phyloP scores from a whole-genome alignment of 1,284 basidiomycete species.

The Termitomyces sp. region DNA sequence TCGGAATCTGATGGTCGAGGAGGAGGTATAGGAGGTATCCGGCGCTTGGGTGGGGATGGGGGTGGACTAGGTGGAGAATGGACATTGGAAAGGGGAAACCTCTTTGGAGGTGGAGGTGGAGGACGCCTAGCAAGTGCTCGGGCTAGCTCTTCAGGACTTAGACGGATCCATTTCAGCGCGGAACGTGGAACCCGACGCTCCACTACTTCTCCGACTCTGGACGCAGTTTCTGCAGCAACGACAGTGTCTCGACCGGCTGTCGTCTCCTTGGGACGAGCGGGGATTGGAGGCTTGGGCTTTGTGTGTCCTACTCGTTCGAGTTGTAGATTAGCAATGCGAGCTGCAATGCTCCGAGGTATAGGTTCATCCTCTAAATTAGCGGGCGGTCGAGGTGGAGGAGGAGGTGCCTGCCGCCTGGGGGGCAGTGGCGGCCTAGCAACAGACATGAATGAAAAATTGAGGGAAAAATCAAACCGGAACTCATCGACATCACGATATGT shows the following conservation, averaged over 20 bases:
- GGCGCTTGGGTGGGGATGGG: conserved; percentile 18
- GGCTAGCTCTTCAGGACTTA: conserved; percentile 21
- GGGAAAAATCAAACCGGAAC: background rate
- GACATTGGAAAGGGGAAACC: background rate
- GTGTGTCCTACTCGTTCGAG: conserved; percentile 17
- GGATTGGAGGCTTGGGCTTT: conserved; percentile 15
- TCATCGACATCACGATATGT: background rate
- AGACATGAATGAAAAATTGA: conserved; percentile 10
- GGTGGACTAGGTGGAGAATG: conserved; percentile 7
- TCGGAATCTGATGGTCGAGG: conserved; percentile 26
- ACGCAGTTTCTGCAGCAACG: background rate
- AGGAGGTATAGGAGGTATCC: conserved; percentile 28
- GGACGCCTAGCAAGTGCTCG: conserved; percentile 29
- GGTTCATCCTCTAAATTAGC: conserved; percentile 6
- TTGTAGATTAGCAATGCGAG: conserved; percentile 28
- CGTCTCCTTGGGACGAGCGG: conserved; percentile 10
- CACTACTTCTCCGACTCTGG: background rate
- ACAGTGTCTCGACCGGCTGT: background rate
- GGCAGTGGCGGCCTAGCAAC: conserved; percentile 18
- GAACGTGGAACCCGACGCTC: conserved; percentile 6
- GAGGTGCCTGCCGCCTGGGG: conserved; percentile 25
- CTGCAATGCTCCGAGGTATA: conserved; percentile 22
- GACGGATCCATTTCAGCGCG: conserved; percentile 19
- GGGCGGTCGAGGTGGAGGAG: conserved; percentile 19
- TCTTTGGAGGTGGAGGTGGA: conserved; percentile 26